These are phyloP conservation scores for Xylaria venustula DNA, from an alignment of 495 filamentous ascomycete genomes.

Conservation along the genomic window DNA sequence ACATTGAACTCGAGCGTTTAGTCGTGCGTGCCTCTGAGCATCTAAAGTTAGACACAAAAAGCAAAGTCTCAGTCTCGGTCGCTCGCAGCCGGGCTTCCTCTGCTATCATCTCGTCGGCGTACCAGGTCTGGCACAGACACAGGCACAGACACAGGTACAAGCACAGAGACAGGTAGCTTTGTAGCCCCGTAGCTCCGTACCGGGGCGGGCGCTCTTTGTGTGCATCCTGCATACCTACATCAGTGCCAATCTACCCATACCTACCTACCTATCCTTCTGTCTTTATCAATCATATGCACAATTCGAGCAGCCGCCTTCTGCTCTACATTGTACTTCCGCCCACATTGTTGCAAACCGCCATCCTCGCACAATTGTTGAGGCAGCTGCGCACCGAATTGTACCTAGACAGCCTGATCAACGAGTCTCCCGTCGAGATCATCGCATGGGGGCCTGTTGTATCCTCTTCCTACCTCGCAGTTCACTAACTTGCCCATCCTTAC, in stretches of 20 bases:
- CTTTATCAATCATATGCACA: neutral
- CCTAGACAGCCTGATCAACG: neutral
- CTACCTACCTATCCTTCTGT: neutral
- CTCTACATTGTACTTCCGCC: neutral
- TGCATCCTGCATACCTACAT: neutral
- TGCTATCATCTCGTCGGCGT: neutral
- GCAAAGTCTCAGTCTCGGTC: no score
- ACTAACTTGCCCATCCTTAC: neutral
- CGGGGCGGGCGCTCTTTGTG: slow-evolving; percentile 4
- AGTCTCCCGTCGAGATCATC: neutral
- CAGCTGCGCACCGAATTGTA: neutral
- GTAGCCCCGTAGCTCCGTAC: slow-evolving; percentile 4
- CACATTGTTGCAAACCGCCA: slow-evolving; percentile 10
- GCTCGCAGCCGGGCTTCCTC: neutral
- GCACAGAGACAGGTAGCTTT: slow-evolving; percentile 4
- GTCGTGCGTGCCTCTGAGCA: neutral
- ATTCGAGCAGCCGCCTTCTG: slow-evolving; percentile 2
- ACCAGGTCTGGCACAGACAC: neutral
- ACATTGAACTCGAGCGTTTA: neutral
- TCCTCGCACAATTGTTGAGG: neutral
- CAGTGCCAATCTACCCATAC: no score
- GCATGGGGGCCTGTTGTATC: neutral
- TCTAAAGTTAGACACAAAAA: neutral
- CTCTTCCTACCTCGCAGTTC: neutral
- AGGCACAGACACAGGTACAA: neutral